Evolutionary conservation across 2,329 filamentous ascomycete genomes (phyloP).

Genomic region (Aspergillus sclerotialis): DNA sequence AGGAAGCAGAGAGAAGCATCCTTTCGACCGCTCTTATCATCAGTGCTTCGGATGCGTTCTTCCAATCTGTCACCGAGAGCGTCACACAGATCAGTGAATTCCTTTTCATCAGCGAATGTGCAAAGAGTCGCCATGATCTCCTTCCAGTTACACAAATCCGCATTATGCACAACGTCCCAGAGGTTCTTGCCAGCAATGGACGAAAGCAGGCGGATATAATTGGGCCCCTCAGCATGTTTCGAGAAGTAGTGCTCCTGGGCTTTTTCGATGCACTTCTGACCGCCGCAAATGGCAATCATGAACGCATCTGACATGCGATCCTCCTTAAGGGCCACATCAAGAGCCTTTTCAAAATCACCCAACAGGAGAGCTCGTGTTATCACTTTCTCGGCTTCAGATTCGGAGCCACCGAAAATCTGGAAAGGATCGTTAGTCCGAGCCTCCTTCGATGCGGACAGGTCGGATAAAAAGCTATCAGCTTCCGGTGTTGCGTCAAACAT

Average conservation of each 20-base stretch:
- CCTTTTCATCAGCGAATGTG: constrained; percentile 83
- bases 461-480: constrained; percentile 78
- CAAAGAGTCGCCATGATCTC: constrained; percentile 93
- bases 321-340: constrained; percentile 81
- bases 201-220: constrained; percentile 82
- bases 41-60: constrained; percentile 54
- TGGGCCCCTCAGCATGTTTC: constrained; percentile 72
- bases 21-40: constrained; percentile 57
- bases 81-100: constrained; percentile 93
- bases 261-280: constrained; percentile 87
- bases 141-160: constrained; percentile 88
- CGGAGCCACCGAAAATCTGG: constrained; percentile 76
- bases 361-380: constrained; percentile 86
- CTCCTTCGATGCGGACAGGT: constrained; percentile 78
- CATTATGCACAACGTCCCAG: constrained; percentile 97
- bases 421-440: constrained; percentile 93
- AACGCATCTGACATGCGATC: constrained; percentile 92
- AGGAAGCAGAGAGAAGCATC: constrained; percentile 96
- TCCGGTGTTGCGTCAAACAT: constrained; percentile 72
- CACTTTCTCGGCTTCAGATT: constrained; percentile 73
- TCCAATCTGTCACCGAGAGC: constrained; percentile 85
- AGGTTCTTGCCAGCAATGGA: constrained; percentile 95
- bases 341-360: constrained; percentile 82
- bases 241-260: constrained; percentile 87
- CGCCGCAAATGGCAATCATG: constrained; percentile 94